Evolutionary conservation across 2,329 filamentous ascomycete species (phyloP).

Genomic region (Paracamarosporium sp.): DNA sequence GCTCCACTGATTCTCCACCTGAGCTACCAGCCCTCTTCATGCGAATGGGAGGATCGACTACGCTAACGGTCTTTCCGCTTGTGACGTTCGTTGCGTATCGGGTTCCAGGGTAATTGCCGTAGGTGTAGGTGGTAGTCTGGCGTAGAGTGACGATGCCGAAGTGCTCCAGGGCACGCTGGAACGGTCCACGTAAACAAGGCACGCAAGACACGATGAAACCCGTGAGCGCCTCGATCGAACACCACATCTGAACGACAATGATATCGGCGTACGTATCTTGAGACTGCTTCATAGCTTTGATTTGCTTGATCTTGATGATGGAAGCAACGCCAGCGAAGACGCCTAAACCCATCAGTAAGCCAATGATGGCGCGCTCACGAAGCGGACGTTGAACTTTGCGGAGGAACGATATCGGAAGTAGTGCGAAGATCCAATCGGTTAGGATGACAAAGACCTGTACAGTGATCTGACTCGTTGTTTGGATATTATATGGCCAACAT

Average conservation of each 20-base stretch:
- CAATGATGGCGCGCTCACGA: constrained; percentile 24
- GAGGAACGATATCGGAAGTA: constrained; percentile 26
- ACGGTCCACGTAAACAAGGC: constrained; percentile 24
- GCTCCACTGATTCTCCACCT: background rate
- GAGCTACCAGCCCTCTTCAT: background rate
- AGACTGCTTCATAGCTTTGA: background rate
- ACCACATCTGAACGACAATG: constrained; percentile 24
- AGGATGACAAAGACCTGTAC: constrained; percentile 19
- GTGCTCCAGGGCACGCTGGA: constrained; percentile 20
- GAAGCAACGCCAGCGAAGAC: constrained; percentile 21
- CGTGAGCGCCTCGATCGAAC: constrained; percentile 21
- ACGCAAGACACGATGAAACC: constrained; percentile 26
- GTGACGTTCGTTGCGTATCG: background rate
- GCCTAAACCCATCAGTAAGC: constrained; percentile 26
- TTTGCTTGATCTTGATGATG: constrained; percentile 20
- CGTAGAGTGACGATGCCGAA: constrained; percentile 15
- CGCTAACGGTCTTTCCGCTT: background rate
- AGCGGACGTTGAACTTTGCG: constrained; percentile 25
- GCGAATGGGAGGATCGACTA: background rate
- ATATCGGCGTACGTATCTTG: constrained; percentile 12
- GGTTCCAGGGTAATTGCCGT: background rate
- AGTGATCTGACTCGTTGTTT: constrained; percentile 13
- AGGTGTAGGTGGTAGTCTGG: constrained; percentile 10
- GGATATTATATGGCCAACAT: constrained; percentile 19
- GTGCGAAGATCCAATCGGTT: constrained; percentile 25